These are phyloP conservation scores for Ceratobasidium sp. DNA, from an alignment of 1,284 basidiomycete genomes.

Conservation along the genomic window DNA sequence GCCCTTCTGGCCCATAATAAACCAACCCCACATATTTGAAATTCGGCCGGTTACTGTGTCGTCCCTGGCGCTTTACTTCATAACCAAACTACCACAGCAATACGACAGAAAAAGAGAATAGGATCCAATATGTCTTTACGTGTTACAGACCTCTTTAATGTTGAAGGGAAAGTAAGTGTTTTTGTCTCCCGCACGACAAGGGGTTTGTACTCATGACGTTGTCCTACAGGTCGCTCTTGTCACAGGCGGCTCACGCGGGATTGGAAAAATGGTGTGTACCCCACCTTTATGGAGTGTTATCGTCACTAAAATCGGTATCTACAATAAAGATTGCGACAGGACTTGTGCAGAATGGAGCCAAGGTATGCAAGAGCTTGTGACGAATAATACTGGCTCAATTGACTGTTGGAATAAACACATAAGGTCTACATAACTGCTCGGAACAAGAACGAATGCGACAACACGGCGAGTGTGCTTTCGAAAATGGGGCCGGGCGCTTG, in stretches of 20 bases:
- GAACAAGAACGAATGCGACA: conserved; percentile 62
- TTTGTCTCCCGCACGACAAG: not conserved
- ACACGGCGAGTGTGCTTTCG: conserved; percentile 64
- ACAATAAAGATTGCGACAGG: conserved; percentile 66
- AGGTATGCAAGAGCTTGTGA: conserved; percentile 50
- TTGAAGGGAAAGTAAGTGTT: conserved; percentile 58
- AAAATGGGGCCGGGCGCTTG: conserved; percentile 64
- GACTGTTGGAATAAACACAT: conserved; percentile 12
- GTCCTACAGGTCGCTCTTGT: conserved; percentile 60
- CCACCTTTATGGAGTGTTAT: too few relatives aligned
- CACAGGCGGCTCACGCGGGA: conserved; percentile 75
- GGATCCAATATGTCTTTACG: conserved; percentile 54
- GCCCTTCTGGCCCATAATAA: too few relatives aligned
- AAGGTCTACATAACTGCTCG: conserved; percentile 76
- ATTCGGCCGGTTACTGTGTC: not conserved
- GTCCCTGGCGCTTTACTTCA: not conserved
- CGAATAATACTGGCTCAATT: conserved; percentile 11
- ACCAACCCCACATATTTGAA: not conserved
- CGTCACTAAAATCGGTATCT: too few relatives aligned
- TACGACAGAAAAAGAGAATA: too few relatives aligned
- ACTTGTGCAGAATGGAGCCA: conserved; percentile 70
- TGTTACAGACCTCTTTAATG: conserved; percentile 60
- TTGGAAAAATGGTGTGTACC: conserved; percentile 69
- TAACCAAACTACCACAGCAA: not conserved
- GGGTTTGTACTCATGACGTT: not conserved